A percentile compares a stretch with the other conserved stretches of the same genome.
Evolutionary conservation across 805 yeast species (phyloP).

Genomic region (Barnettozyma sp.): DNA sequence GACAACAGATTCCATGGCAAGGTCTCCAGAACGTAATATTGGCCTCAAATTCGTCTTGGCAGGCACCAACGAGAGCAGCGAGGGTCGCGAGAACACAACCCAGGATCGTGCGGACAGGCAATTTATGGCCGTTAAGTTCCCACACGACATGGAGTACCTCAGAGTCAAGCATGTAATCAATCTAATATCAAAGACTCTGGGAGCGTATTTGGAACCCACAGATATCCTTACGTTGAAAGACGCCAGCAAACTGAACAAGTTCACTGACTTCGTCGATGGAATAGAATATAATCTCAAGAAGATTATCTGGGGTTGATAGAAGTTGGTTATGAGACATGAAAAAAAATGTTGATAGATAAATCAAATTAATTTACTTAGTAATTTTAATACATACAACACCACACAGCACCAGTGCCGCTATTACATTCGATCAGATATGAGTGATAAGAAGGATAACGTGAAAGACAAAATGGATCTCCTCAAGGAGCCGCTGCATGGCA

Average conservation of each 20-base stretch:
- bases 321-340: no score
- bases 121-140: conserved; percentile 21
- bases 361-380: no score
- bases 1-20: conserved; percentile 15
- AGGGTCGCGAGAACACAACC: background rate
- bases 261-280: conserved; percentile 26
- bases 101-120: background rate
- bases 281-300: conserved; percentile 32
- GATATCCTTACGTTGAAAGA: conserved; percentile 32
- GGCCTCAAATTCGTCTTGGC: conserved; percentile 24
- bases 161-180: conserved; percentile 22
- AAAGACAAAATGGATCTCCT: conserved; percentile 45
- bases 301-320: conserved; percentile 35
- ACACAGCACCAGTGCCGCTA: no score
- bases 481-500: conserved; percentile 68
- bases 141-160: conserved; percentile 20
- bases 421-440: background rate
- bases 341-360: no score
- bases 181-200: conserved; percentile 20
- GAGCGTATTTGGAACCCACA: conserved; percentile 20
- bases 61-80: background rate
- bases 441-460: conserved; percentile 1
- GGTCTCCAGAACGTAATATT: conserved; percentile 28
- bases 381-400: no score
- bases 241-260: conserved; percentile 27